Evolutionary conservation across 164 flowering plant genomes (phyloP), one percentile per base, ranked within the genome.

Genomic region (Umbellularia californica): DNA sequence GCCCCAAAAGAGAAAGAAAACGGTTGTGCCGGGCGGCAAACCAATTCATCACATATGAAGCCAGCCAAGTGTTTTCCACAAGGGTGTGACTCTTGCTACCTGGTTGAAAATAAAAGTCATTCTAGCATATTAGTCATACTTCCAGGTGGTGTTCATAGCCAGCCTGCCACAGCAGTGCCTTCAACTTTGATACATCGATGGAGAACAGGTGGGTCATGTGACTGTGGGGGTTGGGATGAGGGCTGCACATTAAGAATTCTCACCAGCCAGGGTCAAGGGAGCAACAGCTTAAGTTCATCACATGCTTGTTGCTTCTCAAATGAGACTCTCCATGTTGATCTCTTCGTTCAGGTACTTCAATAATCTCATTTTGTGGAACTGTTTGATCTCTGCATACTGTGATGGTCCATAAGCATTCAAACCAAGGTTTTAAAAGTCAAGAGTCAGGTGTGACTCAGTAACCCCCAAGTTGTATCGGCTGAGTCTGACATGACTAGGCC

Each of bases 151-250:
- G 82, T 79, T 74, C 99, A 95, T 81, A 84, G 95, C 51, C 72
- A 87, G 81, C 95, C 99, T 68, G 77, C 70, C 65, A 77, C 79
- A 65, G 77, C 69, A 50, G 95, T 69, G 17, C 99, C 97, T 76
- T 87, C 97, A 6, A 79, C 93, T 72, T 79, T 95, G 82, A 82
- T 95, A 28, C 76, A 87, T 50, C 78, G 98, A 70, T 95, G 98
- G 99, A 90, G 72, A 82, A 83, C 94, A 23, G 95, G 93, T 41
- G 98, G 98, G 68, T 82, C 85, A 52, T 95, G 99, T 69, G 99
- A 95, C 70, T 95, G 99, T 82, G 99, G 99, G 55, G 99, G 99
- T 65, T 95, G 99, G 99, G 99, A 93, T 80, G 64, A 86, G 71
- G 99, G 99, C 69, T 95, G 99, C 87, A 82, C 82, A 72, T 77